Evolutionary conservation across 257 asterid genomes (phyloP).

Genomic region (Schizonepeta tenuifolia): DNA sequence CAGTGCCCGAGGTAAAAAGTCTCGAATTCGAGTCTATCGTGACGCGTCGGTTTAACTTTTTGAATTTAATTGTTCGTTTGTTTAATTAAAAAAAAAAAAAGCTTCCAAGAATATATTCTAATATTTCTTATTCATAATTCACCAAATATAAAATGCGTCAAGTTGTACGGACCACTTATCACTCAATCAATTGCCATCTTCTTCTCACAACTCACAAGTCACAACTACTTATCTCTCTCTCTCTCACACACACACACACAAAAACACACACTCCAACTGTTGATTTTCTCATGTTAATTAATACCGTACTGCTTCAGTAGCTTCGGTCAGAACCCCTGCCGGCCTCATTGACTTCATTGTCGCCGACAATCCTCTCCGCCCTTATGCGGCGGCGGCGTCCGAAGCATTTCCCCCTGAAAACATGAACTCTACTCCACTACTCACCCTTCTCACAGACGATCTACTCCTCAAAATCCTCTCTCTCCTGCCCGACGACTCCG

Average conservation of each 20-base stretch:
- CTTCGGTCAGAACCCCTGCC: background rate
- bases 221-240: constrained; percentile 20
- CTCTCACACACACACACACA: background rate
- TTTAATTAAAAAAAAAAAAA: too few species aligned
- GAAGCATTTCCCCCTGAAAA: background rate
- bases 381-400: background rate
- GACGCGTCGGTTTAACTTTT: too few species aligned
- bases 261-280: background rate
- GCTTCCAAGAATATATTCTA: background rate
- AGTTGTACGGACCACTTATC: constrained; percentile 28
- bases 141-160: background rate
- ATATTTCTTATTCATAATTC: background rate
- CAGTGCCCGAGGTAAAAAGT: too few species aligned
- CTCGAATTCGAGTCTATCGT: too few species aligned
- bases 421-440: constrained; percentile 37
- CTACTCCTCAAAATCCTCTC: constrained; percentile 49
- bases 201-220: background rate
- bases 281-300: background rate
- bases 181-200: constrained; percentile 17
- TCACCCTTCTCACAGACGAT: constrained; percentile 53
- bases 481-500: constrained; percentile 44
- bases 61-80: too few species aligned
- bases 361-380: constrained; percentile 24
- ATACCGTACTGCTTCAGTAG: constrained; percentile 18
- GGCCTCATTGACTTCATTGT: constrained; percentile 9